Conservation (phyloP, 345 rosid species). For the Euphorbia tirucalli region DNA sequence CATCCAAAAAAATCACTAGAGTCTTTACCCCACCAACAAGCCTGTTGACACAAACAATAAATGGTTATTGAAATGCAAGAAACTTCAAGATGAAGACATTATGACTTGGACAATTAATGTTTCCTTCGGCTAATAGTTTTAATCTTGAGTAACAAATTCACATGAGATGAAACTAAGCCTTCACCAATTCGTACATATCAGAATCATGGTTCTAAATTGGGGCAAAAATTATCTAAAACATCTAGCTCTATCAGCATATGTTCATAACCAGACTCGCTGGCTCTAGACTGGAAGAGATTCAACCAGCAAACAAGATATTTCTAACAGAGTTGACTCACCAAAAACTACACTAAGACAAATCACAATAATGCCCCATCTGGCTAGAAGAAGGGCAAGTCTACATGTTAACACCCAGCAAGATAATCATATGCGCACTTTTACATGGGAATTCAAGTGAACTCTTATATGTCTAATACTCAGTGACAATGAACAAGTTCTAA, state of each 20-base stretch:
- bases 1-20: no score
- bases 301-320: background rate
- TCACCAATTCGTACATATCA: background rate
- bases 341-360: no score
- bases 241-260: background rate
- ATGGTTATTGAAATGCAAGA: no score
- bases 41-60: no score
- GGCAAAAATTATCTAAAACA: background rate
- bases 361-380: background rate
- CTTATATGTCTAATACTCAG: background rate
- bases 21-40: no score
- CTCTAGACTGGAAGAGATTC: background rate
- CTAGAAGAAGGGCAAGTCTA: background rate
- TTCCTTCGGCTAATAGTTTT: no score
- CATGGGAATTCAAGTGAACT: background rate
- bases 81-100: no score
- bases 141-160: no score
- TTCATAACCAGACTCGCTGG: background rate
- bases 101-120: no score
- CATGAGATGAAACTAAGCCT: background rate
- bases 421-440: background rate
- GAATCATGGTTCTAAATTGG: background rate
- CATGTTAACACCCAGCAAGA: background rate
- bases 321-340: background rate
- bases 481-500: background rate